These are phyloP conservation scores for Globomyces pollinis-pini DNA, from an alignment of 192 early-diverging fungal species.

Conservation along the genomic window DNA sequence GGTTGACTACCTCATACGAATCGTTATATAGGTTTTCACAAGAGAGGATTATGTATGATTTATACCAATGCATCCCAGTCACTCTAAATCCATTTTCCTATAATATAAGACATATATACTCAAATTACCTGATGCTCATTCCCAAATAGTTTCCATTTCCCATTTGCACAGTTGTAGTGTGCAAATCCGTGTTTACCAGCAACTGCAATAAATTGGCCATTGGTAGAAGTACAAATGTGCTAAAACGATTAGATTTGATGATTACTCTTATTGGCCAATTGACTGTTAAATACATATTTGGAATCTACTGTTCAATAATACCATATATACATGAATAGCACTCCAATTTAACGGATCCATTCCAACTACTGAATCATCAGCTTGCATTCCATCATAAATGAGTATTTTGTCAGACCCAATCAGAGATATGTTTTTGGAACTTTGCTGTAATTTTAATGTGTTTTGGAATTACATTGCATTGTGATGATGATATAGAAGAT, in stretches of 20 bases:
- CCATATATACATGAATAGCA: conserved; percentile 47
- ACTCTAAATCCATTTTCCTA: conserved; percentile 19
- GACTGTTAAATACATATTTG: conserved; percentile 60
- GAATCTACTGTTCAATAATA: neutral
- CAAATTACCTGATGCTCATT: conserved; percentile 69
- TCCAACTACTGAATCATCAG: conserved; percentile 56
- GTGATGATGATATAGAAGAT: conserved; percentile 32
- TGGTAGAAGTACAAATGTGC: conserved; percentile 60
- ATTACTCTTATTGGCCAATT: conserved; percentile 85
- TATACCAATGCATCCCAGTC: conserved; percentile 66
- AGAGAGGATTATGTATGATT: conserved; percentile 56
- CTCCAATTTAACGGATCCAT: conserved; percentile 67
- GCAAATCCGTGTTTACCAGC: conserved; percentile 80
- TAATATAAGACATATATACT: too few relatives aligned
- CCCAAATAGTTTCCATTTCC: conserved; percentile 86
- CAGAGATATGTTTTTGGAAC: conserved; percentile 46
- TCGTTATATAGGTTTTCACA: conserved; percentile 42
- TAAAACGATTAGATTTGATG: too few relatives aligned
- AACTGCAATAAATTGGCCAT: conserved; percentile 71
- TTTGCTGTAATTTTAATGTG: conserved; percentile 41
- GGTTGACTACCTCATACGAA: conserved; percentile 3
- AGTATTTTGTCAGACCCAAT: conserved; percentile 61
- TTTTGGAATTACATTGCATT: neutral
- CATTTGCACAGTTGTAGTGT: conserved; percentile 61
- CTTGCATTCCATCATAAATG: conserved; percentile 57